Evolutionary conservation across 176 grass and related monocot genomes (phyloP).

Genomic region (Phoenix roebelenii): DNA sequence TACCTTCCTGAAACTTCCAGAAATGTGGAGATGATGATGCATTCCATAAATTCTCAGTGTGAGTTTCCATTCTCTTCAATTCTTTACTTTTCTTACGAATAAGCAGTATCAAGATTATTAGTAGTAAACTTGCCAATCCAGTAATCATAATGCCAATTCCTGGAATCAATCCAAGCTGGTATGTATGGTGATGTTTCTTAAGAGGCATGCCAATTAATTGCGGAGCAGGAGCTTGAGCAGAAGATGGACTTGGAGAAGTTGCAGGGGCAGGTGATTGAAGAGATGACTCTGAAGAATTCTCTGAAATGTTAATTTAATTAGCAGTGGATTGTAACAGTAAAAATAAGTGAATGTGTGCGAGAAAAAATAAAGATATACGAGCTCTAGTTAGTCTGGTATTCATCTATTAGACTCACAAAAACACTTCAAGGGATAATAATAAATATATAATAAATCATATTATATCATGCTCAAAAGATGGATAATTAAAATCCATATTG

Average conservation of each 20-base stretch:
- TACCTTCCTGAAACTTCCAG: slow-evolving; percentile 73
- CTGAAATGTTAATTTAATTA: too few relatives aligned
- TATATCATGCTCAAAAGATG: too few relatives aligned
- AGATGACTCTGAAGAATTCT: slow-evolving; percentile 27
- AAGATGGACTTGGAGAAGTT: slow-evolving; percentile 43
- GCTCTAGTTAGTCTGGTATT: too few relatives aligned
- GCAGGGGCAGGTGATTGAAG: slow-evolving; percentile 50
- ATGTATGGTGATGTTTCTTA: slow-evolving; percentile 29
- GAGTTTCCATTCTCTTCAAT: slow-evolving; percentile 43
- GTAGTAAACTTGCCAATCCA: slow-evolving; percentile 48
- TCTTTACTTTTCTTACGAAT: slow-evolving; percentile 77
- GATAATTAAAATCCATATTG: too few relatives aligned
- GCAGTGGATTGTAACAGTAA: too few relatives aligned
- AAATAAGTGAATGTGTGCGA: too few relatives aligned
- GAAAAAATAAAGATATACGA: too few relatives aligned
- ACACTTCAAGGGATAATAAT: too few relatives aligned
- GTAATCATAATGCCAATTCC: slow-evolving; percentile 91
- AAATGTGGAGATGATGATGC: slow-evolving; percentile 39
- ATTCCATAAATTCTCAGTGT: slow-evolving; percentile 41
- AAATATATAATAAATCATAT: too few relatives aligned
- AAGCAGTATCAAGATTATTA: slow-evolving; percentile 51
- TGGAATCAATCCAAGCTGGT: slow-evolving; percentile 58
- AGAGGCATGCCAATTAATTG: slow-evolving; percentile 30
- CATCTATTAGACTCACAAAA: too few relatives aligned
- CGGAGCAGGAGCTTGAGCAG: slow-evolving; percentile 33